A percentile compares a stretch with the other conserved stretches of the same genome.
Conservation (phyloP, 805 yeast species). For the Schwanniomyces vanrijiae region DNA sequence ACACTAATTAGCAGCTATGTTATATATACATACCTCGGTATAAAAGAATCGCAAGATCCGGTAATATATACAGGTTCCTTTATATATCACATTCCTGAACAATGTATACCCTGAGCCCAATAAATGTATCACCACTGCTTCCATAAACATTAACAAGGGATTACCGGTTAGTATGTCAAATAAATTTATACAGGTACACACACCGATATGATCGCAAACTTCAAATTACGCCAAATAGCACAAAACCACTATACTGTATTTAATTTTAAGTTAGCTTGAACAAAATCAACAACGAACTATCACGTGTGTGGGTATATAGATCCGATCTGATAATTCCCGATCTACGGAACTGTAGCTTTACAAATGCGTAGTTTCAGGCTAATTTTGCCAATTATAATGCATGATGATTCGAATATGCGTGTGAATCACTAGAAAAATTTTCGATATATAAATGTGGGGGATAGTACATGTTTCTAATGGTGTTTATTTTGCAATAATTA, state of each 20-base stretch:
- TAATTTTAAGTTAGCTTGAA: no score
- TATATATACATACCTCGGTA: no score
- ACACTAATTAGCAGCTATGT: no score
- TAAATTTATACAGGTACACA: no score
- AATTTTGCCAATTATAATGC: background rate
- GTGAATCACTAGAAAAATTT: background rate
- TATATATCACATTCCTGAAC: no score
- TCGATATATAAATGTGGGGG: background rate
- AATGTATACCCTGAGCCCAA: background rate
- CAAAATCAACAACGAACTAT: background rate
- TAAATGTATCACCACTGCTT: background rate
- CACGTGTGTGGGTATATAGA: constrained; percentile 4
- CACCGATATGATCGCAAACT: no score
- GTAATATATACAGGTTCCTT: background rate
- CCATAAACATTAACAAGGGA: background rate
- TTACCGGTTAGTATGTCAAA: background rate
- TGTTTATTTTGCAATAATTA: background rate
- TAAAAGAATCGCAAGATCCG: background rate
- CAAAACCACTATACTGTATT: no score
- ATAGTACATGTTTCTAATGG: background rate
- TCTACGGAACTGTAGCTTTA: constrained; percentile 1
- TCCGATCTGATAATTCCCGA: constrained; percentile 12
- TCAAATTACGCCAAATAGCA: no score
- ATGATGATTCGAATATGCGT: background rate
- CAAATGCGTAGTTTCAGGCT: background rate